A percentile compares a stretch with the other conserved stretches of the same genome.
phyloP scores from a whole-genome alignment of 768 basidiomycete species.

The Boletus bicolor region DNA sequence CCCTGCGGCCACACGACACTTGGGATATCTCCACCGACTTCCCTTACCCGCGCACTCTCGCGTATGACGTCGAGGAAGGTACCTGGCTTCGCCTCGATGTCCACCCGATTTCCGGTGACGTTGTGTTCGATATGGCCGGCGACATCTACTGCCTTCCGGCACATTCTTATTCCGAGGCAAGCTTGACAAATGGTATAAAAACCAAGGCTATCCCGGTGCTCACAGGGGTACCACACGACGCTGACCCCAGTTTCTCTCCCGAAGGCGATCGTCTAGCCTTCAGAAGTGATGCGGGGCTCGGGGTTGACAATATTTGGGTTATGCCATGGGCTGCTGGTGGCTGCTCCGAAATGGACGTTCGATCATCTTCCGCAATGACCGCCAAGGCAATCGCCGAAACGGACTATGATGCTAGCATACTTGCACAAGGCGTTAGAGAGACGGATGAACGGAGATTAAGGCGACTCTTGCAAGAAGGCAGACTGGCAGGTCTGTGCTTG shows the following conservation, averaged over 20 bases:
- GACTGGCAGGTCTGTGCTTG: conserved; percentile 38
- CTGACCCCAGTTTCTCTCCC: conserved; percentile 73
- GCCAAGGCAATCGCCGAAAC: conserved; percentile 35
- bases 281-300: conserved; percentile 68
- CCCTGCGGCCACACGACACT: conserved; percentile 47
- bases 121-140: conserved; percentile 73
- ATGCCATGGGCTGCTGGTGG: conserved; percentile 52
- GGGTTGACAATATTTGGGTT: conserved; percentile 75
- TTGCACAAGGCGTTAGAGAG: conserved; percentile 51
- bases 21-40: conserved; percentile 82
- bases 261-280: conserved; percentile 62
- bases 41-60: conserved; percentile 59
- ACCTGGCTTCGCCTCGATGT: conserved; percentile 77
- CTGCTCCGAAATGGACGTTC: conserved; percentile 59
- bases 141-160: conserved; percentile 71
- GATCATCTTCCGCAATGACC: conserved; percentile 36
- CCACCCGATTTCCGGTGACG: conserved; percentile 64
- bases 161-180: conserved; percentile 32
- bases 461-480: conserved; percentile 57
- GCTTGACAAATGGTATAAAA: conserved; percentile 20
- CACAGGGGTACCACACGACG: conserved; percentile 63
- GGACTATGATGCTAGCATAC: conserved; percentile 43
- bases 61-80: conserved; percentile 69
- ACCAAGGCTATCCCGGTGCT: conserved; percentile 56
- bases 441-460: conserved; percentile 43